Conservation (phyloP, 2,329 filamentous ascomycete genomes). For the Pseudogymnoascus sp. region DNA sequence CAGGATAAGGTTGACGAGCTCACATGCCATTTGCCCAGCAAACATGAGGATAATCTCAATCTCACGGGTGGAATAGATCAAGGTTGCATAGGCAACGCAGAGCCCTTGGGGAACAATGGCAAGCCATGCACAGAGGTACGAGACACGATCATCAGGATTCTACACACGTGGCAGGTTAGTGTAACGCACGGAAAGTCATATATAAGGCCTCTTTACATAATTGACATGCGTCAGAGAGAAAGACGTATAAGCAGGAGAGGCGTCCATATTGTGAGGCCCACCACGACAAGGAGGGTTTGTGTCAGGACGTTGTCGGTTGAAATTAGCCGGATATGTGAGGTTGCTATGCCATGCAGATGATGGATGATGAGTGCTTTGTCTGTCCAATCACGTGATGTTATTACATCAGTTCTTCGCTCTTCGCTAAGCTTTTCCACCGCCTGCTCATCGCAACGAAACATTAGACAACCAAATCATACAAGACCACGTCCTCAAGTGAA, state of each 20-base stretch:
- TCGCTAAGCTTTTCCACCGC: slow-evolving; percentile 11
- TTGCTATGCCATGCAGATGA: not conserved
- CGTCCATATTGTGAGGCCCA: slow-evolving; percentile 24
- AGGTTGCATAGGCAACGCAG: slow-evolving; percentile 79
- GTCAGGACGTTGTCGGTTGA: not conserved
- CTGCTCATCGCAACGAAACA: slow-evolving; percentile 23
- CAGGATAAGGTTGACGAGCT: slow-evolving; percentile 79
- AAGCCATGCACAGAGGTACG: slow-evolving; percentile 85
- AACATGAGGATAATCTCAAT: slow-evolving; percentile 85
- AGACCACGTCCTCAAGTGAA: slow-evolving; percentile 26
- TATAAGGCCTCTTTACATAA: slow-evolving; percentile 58
- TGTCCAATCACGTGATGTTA: not conserved
- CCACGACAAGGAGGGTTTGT: not conserved
- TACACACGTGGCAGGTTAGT: slow-evolving; percentile 30
- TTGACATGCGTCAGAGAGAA: slow-evolving; percentile 92
- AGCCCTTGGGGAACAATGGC: slow-evolving; percentile 89
- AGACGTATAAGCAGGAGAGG: slow-evolving; percentile 61
- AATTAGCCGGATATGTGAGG: not conserved
- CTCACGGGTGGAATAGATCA: slow-evolving; percentile 87
- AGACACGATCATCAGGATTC: slow-evolving; percentile 79
- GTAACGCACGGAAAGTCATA: slow-evolving; percentile 4
- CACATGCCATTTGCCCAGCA: slow-evolving; percentile 81
- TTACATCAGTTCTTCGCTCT: slow-evolving; percentile 8
- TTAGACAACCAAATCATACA: slow-evolving; percentile 25
- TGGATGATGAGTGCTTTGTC: not conserved